phyloP scores from a whole-genome alignment of 176 grass and related monocot genomes.

The Dendrocalamus sinicus region DNA sequence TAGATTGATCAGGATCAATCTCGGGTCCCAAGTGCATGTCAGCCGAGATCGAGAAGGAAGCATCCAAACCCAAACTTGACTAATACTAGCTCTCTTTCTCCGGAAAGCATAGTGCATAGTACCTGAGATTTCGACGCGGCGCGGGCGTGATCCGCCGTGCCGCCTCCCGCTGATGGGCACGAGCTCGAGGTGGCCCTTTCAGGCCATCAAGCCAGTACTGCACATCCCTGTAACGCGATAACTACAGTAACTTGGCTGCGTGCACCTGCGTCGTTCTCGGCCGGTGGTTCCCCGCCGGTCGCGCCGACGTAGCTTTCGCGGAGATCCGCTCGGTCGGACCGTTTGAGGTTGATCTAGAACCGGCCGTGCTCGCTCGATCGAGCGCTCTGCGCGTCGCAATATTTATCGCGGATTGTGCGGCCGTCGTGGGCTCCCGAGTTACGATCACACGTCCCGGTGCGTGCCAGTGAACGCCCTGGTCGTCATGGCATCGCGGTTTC shows the following conservation, averaged over 20 bases:
- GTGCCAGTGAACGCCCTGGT: conserved; percentile 28
- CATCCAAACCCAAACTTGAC: conserved; percentile 10
- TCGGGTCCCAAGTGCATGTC: conserved; percentile 1
- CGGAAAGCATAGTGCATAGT: conserved; percentile 45
- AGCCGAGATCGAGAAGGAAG: background rate
- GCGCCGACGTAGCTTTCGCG: conserved; percentile 37
- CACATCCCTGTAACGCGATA: conserved; percentile 16
- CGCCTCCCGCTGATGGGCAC: conserved; percentile 3
- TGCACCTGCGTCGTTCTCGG: background rate
- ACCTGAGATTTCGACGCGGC: conserved; percentile 35
- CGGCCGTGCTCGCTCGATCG: background rate
- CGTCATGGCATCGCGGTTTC: conserved; percentile 38
- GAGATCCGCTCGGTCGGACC: conserved; percentile 38
- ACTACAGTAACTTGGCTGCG: background rate
- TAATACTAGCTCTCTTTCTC: conserved; percentile 26
- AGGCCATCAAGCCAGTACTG: background rate
- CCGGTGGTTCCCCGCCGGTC: conserved; percentile 27
- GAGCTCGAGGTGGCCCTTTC: conserved; percentile 23
- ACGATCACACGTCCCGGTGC: conserved; percentile 35
- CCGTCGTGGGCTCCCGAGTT: background rate
- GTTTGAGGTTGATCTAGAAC: conserved; percentile 51
- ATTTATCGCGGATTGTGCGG: conserved; percentile 6
- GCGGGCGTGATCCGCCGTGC: conserved; percentile 20
- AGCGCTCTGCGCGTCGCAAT: background rate
- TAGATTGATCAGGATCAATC: conserved; percentile 47